phyloP scores from a whole-genome alignment of 371 early-diverging fungal species.

The Mucor circinelloides region DNA sequence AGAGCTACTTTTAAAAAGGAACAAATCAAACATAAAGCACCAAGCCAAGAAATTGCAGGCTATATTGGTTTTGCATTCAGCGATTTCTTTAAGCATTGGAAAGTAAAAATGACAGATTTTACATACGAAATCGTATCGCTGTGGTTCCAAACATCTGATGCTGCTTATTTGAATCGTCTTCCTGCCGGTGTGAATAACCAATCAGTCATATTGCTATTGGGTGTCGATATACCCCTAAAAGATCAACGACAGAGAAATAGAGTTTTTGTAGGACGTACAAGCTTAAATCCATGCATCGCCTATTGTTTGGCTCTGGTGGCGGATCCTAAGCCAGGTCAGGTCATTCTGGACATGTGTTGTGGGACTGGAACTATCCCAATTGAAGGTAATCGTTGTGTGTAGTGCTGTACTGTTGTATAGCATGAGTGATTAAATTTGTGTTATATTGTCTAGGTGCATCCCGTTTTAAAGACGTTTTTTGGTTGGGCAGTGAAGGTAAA shows the following conservation, averaged over 20 bases:
- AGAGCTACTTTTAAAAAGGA: slow-evolving; percentile 47
- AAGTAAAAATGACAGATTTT: slow-evolving; percentile 40
- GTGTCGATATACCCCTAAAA: slow-evolving; percentile 27
- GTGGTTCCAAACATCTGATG: slow-evolving; percentile 23
- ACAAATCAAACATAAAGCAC: slow-evolving; percentile 25
- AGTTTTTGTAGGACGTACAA: slow-evolving; percentile 40
- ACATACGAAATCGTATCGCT: slow-evolving; percentile 32
- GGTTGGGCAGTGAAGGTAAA: slow-evolving; percentile 50
- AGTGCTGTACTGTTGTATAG: background rate
- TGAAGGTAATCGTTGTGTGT: slow-evolving; percentile 20
- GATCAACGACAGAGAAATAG: slow-evolving; percentile 40
- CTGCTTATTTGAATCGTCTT: background rate
- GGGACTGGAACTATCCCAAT: slow-evolving; percentile 45
- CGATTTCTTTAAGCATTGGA: slow-evolving; percentile 30
- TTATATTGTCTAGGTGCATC: slow-evolving; percentile 29
- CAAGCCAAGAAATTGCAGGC: slow-evolving; percentile 36
- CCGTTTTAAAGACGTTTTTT: slow-evolving; percentile 32
- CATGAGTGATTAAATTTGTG: background rate
- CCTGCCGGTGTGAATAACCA: background rate
- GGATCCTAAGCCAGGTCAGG: slow-evolving; percentile 39
- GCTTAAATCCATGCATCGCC: slow-evolving; percentile 46
- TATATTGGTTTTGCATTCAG: slow-evolving; percentile 35
- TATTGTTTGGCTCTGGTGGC: slow-evolving; percentile 38
- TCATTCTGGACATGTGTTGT: slow-evolving; percentile 52
- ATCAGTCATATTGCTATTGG: slow-evolving; percentile 22